Percentiles rank a stretch among this genome's conserved stretches.
These are phyloP conservation scores for Neonectria neomacrospora DNA, from an alignment of 2,329 filamentous ascomycete species.

Conservation along the genomic window DNA sequence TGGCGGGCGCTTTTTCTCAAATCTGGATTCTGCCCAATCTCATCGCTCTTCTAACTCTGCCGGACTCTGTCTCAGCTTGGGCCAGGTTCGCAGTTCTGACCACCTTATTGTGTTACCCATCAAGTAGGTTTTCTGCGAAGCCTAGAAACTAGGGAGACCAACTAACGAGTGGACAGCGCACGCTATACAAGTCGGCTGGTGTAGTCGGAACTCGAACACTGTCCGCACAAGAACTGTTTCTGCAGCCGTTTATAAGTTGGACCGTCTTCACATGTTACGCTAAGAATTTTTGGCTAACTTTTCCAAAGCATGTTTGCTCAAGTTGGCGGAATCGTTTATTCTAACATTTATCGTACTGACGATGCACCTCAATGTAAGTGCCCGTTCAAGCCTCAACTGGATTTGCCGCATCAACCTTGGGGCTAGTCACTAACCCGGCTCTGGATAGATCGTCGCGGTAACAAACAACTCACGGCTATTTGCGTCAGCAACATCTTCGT, in stretches of 20 bases:
- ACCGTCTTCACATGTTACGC: no score
- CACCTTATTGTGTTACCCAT: slow-evolving; percentile 53
- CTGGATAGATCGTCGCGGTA: slow-evolving; percentile 52
- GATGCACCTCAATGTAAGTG: slow-evolving; percentile 39
- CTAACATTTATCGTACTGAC: slow-evolving; percentile 55
- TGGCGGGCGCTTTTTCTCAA: slow-evolving; percentile 51
- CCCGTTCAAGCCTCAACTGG: no score
- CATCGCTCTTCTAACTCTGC: slow-evolving; percentile 50
- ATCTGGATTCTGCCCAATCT: slow-evolving; percentile 71
- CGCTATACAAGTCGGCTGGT: slow-evolving; percentile 25
- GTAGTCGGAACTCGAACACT: slow-evolving; percentile 65
- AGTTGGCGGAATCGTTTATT: slow-evolving; percentile 47
- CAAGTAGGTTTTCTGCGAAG: slow-evolving; percentile 41
- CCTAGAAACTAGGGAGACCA: no score
- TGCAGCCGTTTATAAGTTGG: slow-evolving; percentile 64
- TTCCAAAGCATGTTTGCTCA: slow-evolving; percentile 46
- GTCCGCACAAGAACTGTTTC: slow-evolving; percentile 69
- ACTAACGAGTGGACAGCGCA: slow-evolving; percentile 9
- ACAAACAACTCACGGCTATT: slow-evolving; percentile 61
- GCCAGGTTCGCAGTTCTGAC: slow-evolving; percentile 50
- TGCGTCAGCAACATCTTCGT: slow-evolving; percentile 59
- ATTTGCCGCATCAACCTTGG: no score
- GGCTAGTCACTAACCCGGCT: no score
- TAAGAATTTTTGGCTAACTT: no score
- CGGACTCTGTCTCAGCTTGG: slow-evolving; percentile 44